Evolutionary conservation across 2,329 filamentous ascomycete genomes (phyloP), one percentile per base, ranked within the genome.

Genomic region (Pestalotiopsis sp.): DNA sequence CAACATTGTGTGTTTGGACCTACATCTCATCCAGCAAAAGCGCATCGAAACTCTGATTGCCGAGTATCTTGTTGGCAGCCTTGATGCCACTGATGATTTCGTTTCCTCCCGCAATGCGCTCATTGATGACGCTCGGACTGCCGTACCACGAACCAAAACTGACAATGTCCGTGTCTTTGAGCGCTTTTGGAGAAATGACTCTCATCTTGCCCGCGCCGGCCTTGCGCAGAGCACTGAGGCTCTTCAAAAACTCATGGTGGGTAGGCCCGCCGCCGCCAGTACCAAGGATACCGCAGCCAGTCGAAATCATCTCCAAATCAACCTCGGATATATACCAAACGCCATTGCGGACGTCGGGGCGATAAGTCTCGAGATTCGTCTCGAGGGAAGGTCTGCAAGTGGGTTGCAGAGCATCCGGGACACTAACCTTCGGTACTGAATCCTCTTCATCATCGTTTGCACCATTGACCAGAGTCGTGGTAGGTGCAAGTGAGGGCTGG

Each of bases 61-160:
- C 62, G 13, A 49, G 62, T 27, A 65, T 56, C 23, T 65, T 65
- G 20, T 65, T 65, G 20, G 27, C 62, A 20, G 62, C 27, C 9
- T 65, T 39, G 9, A 65, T 65, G 27, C 62, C 62, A 49, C 20
- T 27, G 12, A 27, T 49, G 3, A 65, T 65, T n/a, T 65, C 62
- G 13, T 25, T n/a, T 11, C 62, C 62, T 25, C 62, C 41, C 1
- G 62, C 62, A 39, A 65, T 65, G 9, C 62, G 38, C 41, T 65
- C 62, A 25, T 65, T 65, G 41, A 65, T 65, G n/a, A 65, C 62
- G 62, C 62, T 65, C 17, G 62, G 62, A 52, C 39, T 56, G 23
- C 62, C 62, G 41, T 65, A 65, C 62, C 62, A 65, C 20, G 62
- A 65, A 4, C 62, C 62, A 23, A 65, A 65, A 36, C 62, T 27